These are phyloP conservation scores for Naganishia vishniacii DNA, from an alignment of 768 basidiomycete species.

Conservation along the genomic window DNA sequence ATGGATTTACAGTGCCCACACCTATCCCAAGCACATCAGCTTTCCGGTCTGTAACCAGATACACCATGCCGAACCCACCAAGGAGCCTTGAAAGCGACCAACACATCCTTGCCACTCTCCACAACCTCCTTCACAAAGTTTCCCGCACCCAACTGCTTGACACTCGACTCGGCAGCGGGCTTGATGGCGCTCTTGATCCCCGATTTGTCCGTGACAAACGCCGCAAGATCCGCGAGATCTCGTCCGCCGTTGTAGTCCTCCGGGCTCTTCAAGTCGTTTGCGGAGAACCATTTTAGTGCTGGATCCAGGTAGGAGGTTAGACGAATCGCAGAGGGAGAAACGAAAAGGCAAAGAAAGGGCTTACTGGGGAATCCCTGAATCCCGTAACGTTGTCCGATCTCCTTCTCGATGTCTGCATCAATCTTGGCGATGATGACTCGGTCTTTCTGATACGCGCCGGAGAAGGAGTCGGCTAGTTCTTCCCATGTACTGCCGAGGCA, in stretches of 20 bases:
- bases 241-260: slow-evolving; percentile 71
- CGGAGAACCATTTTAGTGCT: slow-evolving; percentile 90
- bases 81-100: slow-evolving; percentile 60
- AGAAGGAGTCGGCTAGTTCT: slow-evolving; percentile 80
- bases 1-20: slow-evolving; percentile 92
- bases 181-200: slow-evolving; percentile 83
- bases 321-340: neutral
- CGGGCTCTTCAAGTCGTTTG: slow-evolving; percentile 55
- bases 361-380: slow-evolving; percentile 81
- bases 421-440: slow-evolving; percentile 86
- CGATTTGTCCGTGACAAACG: slow-evolving; percentile 66
- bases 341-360: slow-evolving; percentile 44
- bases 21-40: slow-evolving; percentile 41
- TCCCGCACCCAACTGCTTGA: slow-evolving; percentile 61
- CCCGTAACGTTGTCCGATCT: slow-evolving; percentile 66
- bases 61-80: slow-evolving; percentile 44
- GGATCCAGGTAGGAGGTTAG: neutral
- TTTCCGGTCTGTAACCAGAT: neutral
- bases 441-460: slow-evolving; percentile 53
- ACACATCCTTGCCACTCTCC: slow-evolving; percentile 70
- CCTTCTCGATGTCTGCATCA: slow-evolving; percentile 78
- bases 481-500: slow-evolving; percentile 59
- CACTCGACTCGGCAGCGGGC: slow-evolving; percentile 69
- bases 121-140: slow-evolving; percentile 70
- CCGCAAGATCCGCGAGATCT: slow-evolving; percentile 68